phyloP scores from a whole-genome alignment of 192 early-diverging fungal species.

The Backusella parvicylindrica region DNA sequence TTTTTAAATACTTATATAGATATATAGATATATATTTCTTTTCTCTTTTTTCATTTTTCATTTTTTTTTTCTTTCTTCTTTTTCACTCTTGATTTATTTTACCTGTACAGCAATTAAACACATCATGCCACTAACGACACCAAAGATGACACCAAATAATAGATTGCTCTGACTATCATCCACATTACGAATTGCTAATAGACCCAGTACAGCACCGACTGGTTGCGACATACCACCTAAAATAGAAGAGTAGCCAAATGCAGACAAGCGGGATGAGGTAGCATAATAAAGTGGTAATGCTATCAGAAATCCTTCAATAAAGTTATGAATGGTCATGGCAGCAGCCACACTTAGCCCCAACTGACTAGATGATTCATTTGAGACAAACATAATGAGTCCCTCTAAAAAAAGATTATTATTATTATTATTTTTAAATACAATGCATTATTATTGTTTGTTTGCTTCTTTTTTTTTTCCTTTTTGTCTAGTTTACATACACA shows the following conservation, averaged over 20 bases:
- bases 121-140: constrained; percentile 55
- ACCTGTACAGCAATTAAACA: constrained; percentile 47
- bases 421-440: neutral
- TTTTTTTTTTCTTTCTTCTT: neutral
- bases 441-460: neutral
- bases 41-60: neutral
- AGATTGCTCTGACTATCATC: constrained; percentile 39
- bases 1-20: too few species aligned
- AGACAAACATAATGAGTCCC: constrained; percentile 54
- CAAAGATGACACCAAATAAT: constrained; percentile 49
- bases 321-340: constrained; percentile 53
- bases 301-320: constrained; percentile 55
- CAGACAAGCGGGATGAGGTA: constrained; percentile 35
- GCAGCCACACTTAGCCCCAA: constrained; percentile 49
- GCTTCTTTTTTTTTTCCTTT: neutral
- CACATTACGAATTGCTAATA: constrained; percentile 37
- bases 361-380: constrained; percentile 38
- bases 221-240: constrained; percentile 55
- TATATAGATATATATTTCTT: neutral
- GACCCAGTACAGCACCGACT: constrained; percentile 47
- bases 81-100: constrained; percentile 6
- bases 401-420: constrained; percentile 31
- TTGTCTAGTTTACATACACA: constrained; percentile 12
- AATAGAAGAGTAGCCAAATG: constrained; percentile 42
- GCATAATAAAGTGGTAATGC: constrained; percentile 53